Percentiles rank a stretch among this genome's conserved stretches.
phyloP scores from a whole-genome alignment of 2,329 filamentous ascomycete genomes.

The Exophiala alcalophila region DNA sequence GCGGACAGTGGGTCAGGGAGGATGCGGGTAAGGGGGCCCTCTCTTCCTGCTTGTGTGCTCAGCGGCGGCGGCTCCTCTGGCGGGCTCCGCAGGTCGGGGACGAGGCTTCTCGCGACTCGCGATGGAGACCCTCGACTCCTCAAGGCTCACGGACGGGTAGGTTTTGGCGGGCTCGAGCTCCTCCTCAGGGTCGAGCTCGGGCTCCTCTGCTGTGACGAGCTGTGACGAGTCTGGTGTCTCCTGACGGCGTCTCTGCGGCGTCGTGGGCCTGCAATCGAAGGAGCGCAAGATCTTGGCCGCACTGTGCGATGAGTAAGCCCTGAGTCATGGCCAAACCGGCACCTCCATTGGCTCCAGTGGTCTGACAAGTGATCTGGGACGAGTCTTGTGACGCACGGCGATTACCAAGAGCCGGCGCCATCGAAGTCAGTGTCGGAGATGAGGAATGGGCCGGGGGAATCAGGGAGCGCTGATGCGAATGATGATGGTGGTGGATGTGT shows the following conservation, averaged over 20 bases:
- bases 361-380: conserved; percentile 20
- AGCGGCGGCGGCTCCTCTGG: conserved; percentile 23
- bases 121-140: conserved; percentile 12
- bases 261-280: conserved; percentile 9
- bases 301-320: conserved; percentile 29
- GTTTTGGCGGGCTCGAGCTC: conserved; percentile 2
- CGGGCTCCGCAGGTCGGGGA: conserved; percentile 12
- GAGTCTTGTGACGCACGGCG: conserved; percentile 29
- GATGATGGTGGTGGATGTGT: conserved; percentile 15
- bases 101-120: conserved; percentile 7
- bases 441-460: conserved; percentile 12
- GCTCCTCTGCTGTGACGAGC: not conserved
- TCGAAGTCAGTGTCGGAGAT: conserved; percentile 23
- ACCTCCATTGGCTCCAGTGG: conserved; percentile 20
- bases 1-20: conserved; percentile 12
- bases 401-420: conserved; percentile 28
- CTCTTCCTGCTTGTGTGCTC: not conserved
- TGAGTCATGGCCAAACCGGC: conserved; percentile 16
- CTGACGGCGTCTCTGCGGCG: conserved; percentile 17
- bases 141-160: conserved; percentile 6
- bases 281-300: conserved; percentile 18
- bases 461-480: conserved; percentile 9
- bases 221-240: not conserved
- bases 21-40: not conserved
- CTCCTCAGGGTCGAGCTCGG: conserved; percentile 1